Conservation (phyloP, 2,329 filamentous ascomycete genomes). For the Stagonosporopsis vannaccii region DNA sequence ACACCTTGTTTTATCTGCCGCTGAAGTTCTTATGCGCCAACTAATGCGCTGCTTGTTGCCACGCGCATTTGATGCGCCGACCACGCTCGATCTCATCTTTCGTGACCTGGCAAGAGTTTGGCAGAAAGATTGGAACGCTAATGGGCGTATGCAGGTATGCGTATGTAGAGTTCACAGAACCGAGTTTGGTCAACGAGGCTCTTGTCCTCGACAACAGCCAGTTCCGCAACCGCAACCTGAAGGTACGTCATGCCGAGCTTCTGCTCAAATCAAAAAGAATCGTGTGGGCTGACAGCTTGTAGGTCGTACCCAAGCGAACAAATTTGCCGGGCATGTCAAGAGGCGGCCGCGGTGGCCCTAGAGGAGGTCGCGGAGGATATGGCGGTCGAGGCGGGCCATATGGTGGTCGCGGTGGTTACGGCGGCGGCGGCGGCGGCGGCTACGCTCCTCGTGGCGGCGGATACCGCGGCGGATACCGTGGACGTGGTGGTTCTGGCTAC, state of each 20-base stretch:
- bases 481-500: slow-evolving; percentile 39
- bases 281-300: slow-evolving; percentile 9
- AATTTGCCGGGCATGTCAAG: slow-evolving; percentile 95
- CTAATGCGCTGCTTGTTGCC: slow-evolving; percentile 2
- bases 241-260: slow-evolving; percentile 64
- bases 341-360: slow-evolving; percentile 70
- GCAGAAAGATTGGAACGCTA: slow-evolving; percentile 62
- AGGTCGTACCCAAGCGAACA: slow-evolving; percentile 91
- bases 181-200: slow-evolving; percentile 88
- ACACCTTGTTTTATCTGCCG: neutral
- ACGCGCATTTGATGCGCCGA: neutral
- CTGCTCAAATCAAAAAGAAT: neutral
- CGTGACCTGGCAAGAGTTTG: slow-evolving; percentile 65
- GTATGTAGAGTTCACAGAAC: slow-evolving; percentile 97
- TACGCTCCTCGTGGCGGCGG: slow-evolving; percentile 56
- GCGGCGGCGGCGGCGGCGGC: slow-evolving; percentile 56
- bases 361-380: slow-evolving; percentile 56
- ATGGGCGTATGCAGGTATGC: slow-evolving; percentile 76
- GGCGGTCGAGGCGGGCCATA: slow-evolving; percentile 60
- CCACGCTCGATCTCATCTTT: slow-evolving; percentile 34
- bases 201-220: slow-evolving; percentile 95
- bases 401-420: slow-evolving; percentile 49
- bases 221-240: slow-evolving; percentile 93
- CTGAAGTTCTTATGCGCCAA: slow-evolving; percentile 4
- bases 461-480: slow-evolving; percentile 50